These are phyloP conservation scores for Spirogloea muscicola DNA, from an alignment of 139 green algal genomes.

Conservation along the genomic window DNA sequence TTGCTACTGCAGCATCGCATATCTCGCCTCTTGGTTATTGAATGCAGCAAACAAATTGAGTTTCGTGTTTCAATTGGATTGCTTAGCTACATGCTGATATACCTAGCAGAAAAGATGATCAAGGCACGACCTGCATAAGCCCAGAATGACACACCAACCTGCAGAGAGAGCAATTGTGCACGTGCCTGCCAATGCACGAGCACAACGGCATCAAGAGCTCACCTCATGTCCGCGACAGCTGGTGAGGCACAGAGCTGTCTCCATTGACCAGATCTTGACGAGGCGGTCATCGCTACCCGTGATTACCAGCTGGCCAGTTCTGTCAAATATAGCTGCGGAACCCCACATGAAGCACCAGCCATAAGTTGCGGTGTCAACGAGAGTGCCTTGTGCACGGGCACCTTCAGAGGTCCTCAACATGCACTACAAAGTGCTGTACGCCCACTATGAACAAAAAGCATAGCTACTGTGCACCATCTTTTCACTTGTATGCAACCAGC, in stretches of 20 bases:
- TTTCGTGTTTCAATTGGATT: too few relatives aligned
- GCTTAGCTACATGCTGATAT: too few relatives aligned
- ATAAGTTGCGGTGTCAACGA: not conserved
- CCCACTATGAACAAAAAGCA: not conserved
- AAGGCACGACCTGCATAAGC: too few relatives aligned
- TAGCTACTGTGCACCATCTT: not conserved
- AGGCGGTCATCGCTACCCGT: conserved; percentile 51
- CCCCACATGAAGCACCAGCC: too few relatives aligned
- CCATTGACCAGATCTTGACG: conserved; percentile 52
- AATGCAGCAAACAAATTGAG: too few relatives aligned
- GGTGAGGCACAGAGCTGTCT: conserved; percentile 38
- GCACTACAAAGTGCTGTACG: not conserved
- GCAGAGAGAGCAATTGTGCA: too few relatives aligned
- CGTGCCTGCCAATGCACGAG: too few relatives aligned
- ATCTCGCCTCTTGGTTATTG: too few relatives aligned
- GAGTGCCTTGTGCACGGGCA: not conserved
- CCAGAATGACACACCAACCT: too few relatives aligned
- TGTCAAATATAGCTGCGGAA: conserved; percentile 41
- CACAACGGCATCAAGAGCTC: not conserved
- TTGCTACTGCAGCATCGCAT: too few relatives aligned
- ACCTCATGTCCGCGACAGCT: conserved; percentile 46
- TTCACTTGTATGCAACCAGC: too few relatives aligned
- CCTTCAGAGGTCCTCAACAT: not conserved
- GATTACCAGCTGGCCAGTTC: conserved; percentile 20
- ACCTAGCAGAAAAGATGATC: too few relatives aligned